A percentile compares a stretch with the other conserved stretches of the same genome.
These are phyloP conservation scores for Ceriops tagal DNA, from an alignment of 345 rosid species.

Conservation along the genomic window DNA sequence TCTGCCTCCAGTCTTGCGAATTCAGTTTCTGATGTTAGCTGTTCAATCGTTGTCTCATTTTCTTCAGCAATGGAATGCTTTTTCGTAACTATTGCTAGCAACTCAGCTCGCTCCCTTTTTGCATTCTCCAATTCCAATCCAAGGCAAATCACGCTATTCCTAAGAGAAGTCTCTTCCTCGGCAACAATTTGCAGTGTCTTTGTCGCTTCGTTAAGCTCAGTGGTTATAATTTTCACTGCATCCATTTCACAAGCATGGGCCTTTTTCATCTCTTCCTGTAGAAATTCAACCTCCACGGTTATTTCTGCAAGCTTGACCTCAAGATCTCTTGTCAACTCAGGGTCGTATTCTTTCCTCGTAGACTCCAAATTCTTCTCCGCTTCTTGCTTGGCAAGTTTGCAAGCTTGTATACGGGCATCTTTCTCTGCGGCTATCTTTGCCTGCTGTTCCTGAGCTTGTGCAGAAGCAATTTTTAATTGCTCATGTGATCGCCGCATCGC, in stretches of 20 bases:
- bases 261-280: constrained; percentile 61
- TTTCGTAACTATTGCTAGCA: constrained; percentile 35
- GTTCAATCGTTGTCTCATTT: constrained; percentile 18
- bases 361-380: constrained; percentile 39
- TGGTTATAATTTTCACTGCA: constrained; percentile 42
- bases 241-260: constrained; percentile 60
- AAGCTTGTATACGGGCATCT: constrained; percentile 37
- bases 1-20: constrained; percentile 51
- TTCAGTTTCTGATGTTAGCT: constrained; percentile 45
- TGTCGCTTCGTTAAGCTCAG: constrained; percentile 69
- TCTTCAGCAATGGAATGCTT: constrained; percentile 16
- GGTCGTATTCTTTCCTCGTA: constrained; percentile 46
- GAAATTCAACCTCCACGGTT: constrained; percentile 54
- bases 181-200: constrained; percentile 54
- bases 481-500: constrained; percentile 54
- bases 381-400: constrained; percentile 43
- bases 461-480: constrained; percentile 50
- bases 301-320: constrained; percentile 51
- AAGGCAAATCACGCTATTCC: constrained; percentile 41
- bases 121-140: constrained; percentile 53
- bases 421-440: constrained; percentile 42
- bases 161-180: constrained; percentile 55
- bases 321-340: constrained; percentile 42
- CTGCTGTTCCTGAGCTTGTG: constrained; percentile 44
- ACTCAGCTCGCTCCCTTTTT: constrained; percentile 35